phyloP scores from a whole-genome alignment of 371 early-diverging fungal genomes.

The Rhizopus arrhizus region DNA sequence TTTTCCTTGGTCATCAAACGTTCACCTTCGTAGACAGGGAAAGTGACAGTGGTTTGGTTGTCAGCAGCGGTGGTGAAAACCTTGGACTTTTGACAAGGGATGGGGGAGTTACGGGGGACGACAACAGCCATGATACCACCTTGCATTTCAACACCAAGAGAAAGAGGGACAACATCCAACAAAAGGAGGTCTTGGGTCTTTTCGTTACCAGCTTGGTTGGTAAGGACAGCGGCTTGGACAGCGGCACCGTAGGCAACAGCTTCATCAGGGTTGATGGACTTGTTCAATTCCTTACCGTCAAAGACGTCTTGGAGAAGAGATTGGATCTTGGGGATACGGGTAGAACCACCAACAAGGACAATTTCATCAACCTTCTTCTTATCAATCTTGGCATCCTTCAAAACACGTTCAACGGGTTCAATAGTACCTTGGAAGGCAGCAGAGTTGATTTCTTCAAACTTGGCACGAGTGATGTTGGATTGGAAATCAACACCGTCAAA shows the following conservation, averaged over 20 bases:
- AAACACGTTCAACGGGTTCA: slow-evolving; percentile 81
- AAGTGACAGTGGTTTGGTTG: slow-evolving; percentile 91
- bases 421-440: slow-evolving; percentile 83
- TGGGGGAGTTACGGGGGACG: slow-evolving; percentile 86
- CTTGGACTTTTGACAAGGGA: slow-evolving; percentile 91
- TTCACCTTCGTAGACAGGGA: slow-evolving; percentile 94
- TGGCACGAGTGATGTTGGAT: slow-evolving; percentile 90
- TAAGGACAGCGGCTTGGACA: slow-evolving; percentile 86
- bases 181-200: slow-evolving; percentile 74
- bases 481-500: slow-evolving; percentile 88
- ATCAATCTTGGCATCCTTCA: slow-evolving; percentile 92
- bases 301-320: slow-evolving; percentile 95
- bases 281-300: slow-evolving; percentile 81
- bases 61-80: slow-evolving; percentile 94
- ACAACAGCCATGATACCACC: slow-evolving; percentile 83
- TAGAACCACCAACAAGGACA: slow-evolving; percentile 99
- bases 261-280: slow-evolving; percentile 94
- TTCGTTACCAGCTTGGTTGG: slow-evolving; percentile 64
- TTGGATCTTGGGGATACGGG: slow-evolving; percentile 99
- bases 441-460: slow-evolving; percentile 92
- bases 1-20: slow-evolving; percentile 91
- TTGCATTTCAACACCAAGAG: slow-evolving; percentile 92
- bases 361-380: slow-evolving; percentile 94
- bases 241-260: slow-evolving; percentile 97
- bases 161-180: slow-evolving; percentile 89